Evolutionary conservation across 139 green algal genomes (phyloP), one percentile per base, ranked within the genome.

Genomic region (Picochlorum sp.): DNA sequence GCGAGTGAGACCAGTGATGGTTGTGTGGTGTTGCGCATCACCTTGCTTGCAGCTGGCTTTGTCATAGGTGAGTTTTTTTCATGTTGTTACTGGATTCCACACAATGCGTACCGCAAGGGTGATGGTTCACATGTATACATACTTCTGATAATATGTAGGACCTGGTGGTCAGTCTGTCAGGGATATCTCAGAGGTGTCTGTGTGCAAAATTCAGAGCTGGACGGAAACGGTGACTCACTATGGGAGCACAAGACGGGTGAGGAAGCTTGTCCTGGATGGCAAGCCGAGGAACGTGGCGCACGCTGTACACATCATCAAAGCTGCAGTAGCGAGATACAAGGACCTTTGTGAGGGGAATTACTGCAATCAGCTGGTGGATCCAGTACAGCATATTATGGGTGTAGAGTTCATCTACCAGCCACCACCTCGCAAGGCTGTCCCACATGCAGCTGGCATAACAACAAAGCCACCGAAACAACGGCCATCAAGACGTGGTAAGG

Each of bases 381-480:
- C 86, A n/a, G 44, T 73, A 20, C 90, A 96, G 71, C 62, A 63
- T 9, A 82, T 96, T 23, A 49, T 70, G n/a, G 86, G 88, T 3
- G 79, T 95, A 16, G 78, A 84, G n/a, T 96, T 96, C 68, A 76
- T 54, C 63, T 96, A 96, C 78, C 83, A 90, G 66, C 90, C 90
- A 4, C 90, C 90, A 4, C 90, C 90, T 3, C 79, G 84, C 44
- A 79, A 72, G 32, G 68, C 85, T 6, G 85, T 91, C 51, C 85
- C 89, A 1, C 79, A 80, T 38, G 88, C 88, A 16, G 89, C 88
- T 54, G 16, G 18, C 47, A 20, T 54, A 54, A 54, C 16, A 21
- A 21, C n/a, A 4, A 21, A 54, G 16, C 16, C 16, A 24, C 16
- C n/a, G 47, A 54, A 54, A 13, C n/a, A 54, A 54, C 47, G 47